A percentile compares a stretch with the other conserved stretches of the same genome.
These are phyloP conservation scores for Zygosaccharomyces pseudobailii DNA, from an alignment of 1,139 yeast genomes.

Conservation along the genomic window DNA sequence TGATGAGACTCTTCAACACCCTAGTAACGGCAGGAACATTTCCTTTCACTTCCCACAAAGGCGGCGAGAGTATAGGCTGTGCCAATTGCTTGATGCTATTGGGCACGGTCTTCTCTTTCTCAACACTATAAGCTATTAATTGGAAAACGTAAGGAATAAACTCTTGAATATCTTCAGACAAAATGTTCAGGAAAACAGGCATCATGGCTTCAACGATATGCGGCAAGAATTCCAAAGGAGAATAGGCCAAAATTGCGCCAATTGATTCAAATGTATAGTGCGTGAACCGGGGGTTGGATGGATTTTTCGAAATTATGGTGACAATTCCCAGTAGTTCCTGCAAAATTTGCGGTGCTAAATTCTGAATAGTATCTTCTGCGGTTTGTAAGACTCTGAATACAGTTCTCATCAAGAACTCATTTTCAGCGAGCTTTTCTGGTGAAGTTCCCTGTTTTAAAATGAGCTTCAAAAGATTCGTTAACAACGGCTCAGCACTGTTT, in stretches of 20 bases:
- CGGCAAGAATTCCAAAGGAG: conserved; percentile 37
- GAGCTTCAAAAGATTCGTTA: conserved; percentile 61
- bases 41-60: conserved; percentile 89
- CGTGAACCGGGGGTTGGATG: conserved; percentile 90
- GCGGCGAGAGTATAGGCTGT: conserved; percentile 80
- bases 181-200: conserved; percentile 61
- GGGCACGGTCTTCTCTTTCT: conserved; percentile 51
- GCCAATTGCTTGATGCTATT: conserved; percentile 59
- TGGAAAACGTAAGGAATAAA: conserved; percentile 93
- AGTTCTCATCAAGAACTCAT: conserved; percentile 87
- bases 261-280: conserved; percentile 89
- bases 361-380: conserved; percentile 56
- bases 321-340: conserved; percentile 67
- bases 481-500: conserved; percentile 48
- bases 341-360: conserved; percentile 44
- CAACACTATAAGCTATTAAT: conserved; percentile 72
- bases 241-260: conserved; percentile 65
- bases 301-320: conserved; percentile 72
- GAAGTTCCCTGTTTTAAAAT: conserved; percentile 55
- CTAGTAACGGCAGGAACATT: conserved; percentile 91
- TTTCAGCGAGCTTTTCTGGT: conserved; percentile 92
- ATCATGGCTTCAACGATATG: conserved; percentile 53
- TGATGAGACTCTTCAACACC: conserved; percentile 65
- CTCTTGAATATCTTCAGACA: conserved; percentile 86
- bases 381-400: conserved; percentile 78